Evolutionary conservation across 495 filamentous ascomycete genomes (phyloP).

Genomic region (Aspergillus egyptiacus): DNA sequence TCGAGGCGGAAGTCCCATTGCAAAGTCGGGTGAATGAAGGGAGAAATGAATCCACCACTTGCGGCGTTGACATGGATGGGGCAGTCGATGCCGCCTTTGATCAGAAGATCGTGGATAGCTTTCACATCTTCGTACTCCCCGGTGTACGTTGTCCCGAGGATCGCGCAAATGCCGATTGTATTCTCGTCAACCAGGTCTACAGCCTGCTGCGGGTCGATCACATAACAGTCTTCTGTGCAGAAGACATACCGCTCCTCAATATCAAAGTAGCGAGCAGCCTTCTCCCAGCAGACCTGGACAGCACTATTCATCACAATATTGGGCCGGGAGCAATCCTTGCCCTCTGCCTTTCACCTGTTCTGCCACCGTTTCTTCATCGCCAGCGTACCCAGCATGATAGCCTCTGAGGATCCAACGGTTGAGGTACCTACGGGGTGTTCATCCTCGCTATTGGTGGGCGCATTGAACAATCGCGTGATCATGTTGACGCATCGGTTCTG

Average conservation of each 20-base stretch:
- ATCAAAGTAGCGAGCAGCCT: slow-evolving; percentile 89
- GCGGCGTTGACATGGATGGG: slow-evolving; percentile 92
- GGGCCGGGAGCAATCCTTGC: slow-evolving; percentile 67
- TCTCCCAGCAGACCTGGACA: slow-evolving; percentile 95
- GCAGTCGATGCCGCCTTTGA: slow-evolving; percentile 64
- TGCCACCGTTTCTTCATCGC: slow-evolving; percentile 97
- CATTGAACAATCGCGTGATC: slow-evolving; percentile 78
- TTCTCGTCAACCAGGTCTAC: slow-evolving; percentile 86
- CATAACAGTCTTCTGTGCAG: slow-evolving; percentile 73
- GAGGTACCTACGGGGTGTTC: slow-evolving; percentile 69
- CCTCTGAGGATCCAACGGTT: slow-evolving; percentile 81
- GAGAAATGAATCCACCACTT: slow-evolving; percentile 82
- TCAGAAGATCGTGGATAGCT: slow-evolving; percentile 75
- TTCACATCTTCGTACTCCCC: slow-evolving; percentile 93
- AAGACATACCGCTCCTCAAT: slow-evolving; percentile 84
- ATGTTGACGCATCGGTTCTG: slow-evolving; percentile 85
- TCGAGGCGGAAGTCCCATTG: slow-evolving; percentile 85
- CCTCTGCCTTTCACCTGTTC: slow-evolving; percentile 72
- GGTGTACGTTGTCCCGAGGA: slow-evolving; percentile 87
- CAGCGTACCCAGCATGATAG: slow-evolving; percentile 83
- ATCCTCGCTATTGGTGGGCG: slow-evolving; percentile 45
- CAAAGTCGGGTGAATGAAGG: slow-evolving; percentile 73
- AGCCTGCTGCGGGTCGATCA: slow-evolving; percentile 80
- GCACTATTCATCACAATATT: slow-evolving; percentile 92
- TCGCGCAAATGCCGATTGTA: slow-evolving; percentile 88